phyloP scores from a whole-genome alignment of 1,284 basidiomycete genomes.

The Melampsora americana region DNA sequence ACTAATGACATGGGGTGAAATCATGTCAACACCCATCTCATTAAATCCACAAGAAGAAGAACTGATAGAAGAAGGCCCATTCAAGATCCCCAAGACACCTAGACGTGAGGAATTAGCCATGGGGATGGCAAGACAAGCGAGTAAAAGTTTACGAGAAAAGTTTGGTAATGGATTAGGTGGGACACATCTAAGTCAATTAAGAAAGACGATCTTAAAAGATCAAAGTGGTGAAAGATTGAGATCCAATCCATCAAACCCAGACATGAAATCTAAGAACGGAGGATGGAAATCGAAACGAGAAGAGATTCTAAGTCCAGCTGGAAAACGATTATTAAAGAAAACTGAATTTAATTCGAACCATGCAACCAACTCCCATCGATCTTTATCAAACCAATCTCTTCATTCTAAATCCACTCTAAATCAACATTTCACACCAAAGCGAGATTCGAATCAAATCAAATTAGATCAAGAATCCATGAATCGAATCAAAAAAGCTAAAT shows the following conservation, averaged over 20 bases:
- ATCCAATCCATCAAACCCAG: not conserved
- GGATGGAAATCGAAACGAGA: slow-evolving; percentile 12
- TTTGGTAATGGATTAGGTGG: slow-evolving; percentile 11
- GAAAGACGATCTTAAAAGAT: not conserved
- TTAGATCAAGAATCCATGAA: not conserved
- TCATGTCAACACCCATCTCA: slow-evolving; percentile 78
- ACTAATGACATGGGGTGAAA: slow-evolving; percentile 88
- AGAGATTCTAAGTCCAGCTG: slow-evolving; percentile 33
- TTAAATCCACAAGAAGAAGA: slow-evolving; percentile 54
- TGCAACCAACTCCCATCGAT: not conserved
- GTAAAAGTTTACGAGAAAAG: slow-evolving; percentile 53
- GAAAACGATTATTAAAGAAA: slow-evolving; percentile 25
- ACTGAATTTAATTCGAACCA: not conserved
- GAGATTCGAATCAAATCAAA: not conserved
- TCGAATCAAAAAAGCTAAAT: slow-evolving; percentile 9
- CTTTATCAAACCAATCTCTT: not conserved
- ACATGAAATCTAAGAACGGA: too few relatives aligned
- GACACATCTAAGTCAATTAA: not conserved
- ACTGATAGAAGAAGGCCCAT: slow-evolving; percentile 48
- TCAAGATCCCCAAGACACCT: slow-evolving; percentile 48
- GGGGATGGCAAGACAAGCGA: slow-evolving; percentile 65
- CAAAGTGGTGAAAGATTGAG: not conserved
- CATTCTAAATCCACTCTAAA: not conserved
- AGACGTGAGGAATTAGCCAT: slow-evolving; percentile 72
- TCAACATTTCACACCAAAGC: not conserved